Base-by-base conservation (phyloP, 768 basidiomycete genomes). In the Trametes gibbosa region DNA sequence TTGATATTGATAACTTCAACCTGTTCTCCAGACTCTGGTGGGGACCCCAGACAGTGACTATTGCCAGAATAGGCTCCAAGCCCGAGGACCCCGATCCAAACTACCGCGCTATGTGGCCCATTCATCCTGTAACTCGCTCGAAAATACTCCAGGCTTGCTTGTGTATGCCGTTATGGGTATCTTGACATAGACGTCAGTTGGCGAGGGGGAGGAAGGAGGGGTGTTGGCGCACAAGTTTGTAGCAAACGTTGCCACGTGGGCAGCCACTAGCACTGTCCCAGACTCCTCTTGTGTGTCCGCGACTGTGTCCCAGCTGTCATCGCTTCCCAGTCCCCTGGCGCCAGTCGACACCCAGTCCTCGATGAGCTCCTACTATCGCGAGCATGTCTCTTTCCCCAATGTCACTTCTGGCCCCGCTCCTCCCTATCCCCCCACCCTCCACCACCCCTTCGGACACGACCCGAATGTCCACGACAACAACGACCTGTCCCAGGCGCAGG, bases 311-410 rank as follows among this genome's bases (percentile, higher is more conserved):
- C 46, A 48, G 43, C 47, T 35, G 37, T 50, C 47, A 14, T 39
- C 37, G 6, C 43, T n/a, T 54, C 58, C 39, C 41, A 48, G 46
- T 56, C 54, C 29, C 53, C 45, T 40, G 40, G 40, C 27, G 17
- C n/a, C 29, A 23, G 42, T n/a, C n/a, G n/a, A n/a, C n/a, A n/a
- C n/a, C 35, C 34, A 5, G 24, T 55, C 54, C 46, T 29, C 45
- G 32, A 65, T 65, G 64, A 52, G 61, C 64, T 57, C 59, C 19
- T 65, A 58, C 49, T 65, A 65, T 49, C 57, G 56, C 51, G 57
- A 59, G 53, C 60, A 61, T 54, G 60, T 61, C 40, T 61, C 60
- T 47, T 61, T 42, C 50, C 60, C 60, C 23, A 56, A 61, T 39
- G 51, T 56, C 56, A 45, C 56, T 29, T 48, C 53, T 17, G 45